Evolutionary conservation across 768 basidiomycete species (phyloP).

Genomic region (Pleurotus platypus): DNA sequence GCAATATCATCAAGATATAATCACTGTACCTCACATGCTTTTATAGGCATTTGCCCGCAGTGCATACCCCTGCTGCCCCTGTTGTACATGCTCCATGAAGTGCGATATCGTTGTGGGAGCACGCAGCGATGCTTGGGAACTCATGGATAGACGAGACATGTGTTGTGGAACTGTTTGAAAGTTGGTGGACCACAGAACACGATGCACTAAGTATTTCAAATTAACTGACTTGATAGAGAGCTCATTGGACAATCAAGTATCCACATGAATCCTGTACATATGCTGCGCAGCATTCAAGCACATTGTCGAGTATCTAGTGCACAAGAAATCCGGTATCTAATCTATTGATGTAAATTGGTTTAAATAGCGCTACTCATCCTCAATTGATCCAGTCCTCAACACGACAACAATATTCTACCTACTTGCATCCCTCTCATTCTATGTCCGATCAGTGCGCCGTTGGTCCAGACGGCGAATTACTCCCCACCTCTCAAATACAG

Average conservation of each 20-base stretch:
- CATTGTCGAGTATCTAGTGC: not conserved
- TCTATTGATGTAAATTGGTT: not conserved
- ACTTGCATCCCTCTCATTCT: not conserved
- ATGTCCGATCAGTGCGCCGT: constrained; percentile 10
- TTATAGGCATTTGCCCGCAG: too few relatives aligned
- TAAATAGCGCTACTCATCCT: not conserved
- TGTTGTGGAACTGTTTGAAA: not conserved
- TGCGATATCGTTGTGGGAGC: too few relatives aligned
- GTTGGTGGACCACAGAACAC: not conserved
- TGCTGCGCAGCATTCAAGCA: not conserved
- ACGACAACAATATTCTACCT: not conserved
- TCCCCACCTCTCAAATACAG: constrained; percentile 6
- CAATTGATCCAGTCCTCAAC: not conserved
- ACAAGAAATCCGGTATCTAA: not conserved
- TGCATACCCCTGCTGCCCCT: too few relatives aligned
- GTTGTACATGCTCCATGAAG: too few relatives aligned
- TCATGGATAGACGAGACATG: too few relatives aligned
- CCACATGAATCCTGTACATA: not conserved
- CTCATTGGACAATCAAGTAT: not conserved
- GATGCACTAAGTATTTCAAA: not conserved
- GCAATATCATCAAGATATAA: too few relatives aligned
- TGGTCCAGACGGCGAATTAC: constrained; percentile 8
- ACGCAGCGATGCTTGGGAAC: too few relatives aligned
- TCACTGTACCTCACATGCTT: too few relatives aligned
- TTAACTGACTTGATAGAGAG: not conserved